Evolutionary conservation across 2,329 filamentous ascomycete genomes (phyloP).

Genomic region (Colletotrichum cordylinicola): DNA sequence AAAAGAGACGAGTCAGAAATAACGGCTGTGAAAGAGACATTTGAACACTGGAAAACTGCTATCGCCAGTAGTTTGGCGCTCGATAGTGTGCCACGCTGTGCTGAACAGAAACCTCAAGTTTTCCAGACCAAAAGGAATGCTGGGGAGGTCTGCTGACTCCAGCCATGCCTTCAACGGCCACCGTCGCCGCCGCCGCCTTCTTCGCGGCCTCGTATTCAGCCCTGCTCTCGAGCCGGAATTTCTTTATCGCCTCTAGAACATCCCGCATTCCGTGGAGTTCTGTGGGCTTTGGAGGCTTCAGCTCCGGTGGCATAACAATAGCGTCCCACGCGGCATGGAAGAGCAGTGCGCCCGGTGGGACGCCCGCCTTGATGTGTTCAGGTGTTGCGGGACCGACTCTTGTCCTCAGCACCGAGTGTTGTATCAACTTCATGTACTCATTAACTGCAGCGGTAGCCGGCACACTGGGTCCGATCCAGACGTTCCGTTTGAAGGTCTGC

Average conservation of each 20-base stretch:
- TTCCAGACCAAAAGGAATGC: slow-evolving; percentile 44
- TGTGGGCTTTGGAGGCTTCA: slow-evolving; percentile 31
- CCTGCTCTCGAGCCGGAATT: slow-evolving; percentile 39
- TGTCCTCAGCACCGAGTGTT: slow-evolving; percentile 38
- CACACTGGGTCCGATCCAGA: slow-evolving; percentile 54
- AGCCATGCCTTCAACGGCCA: slow-evolving; percentile 3
- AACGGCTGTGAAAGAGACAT: background rate
- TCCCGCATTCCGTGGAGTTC: slow-evolving; percentile 47
- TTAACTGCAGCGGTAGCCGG: slow-evolving; percentile 43
- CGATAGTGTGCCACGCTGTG: slow-evolving; percentile 21
- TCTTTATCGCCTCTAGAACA: slow-evolving; percentile 47
- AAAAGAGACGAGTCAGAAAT: background rate
- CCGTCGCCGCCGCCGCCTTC: background rate
- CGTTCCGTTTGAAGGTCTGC: slow-evolving; percentile 33
- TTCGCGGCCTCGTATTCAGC: slow-evolving; percentile 29
- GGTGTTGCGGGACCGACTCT: slow-evolving; percentile 52
- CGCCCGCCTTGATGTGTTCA: slow-evolving; percentile 55
- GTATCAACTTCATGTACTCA: slow-evolving; percentile 53
- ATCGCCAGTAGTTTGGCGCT: slow-evolving; percentile 16
- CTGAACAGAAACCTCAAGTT: slow-evolving; percentile 36
- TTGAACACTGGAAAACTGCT: background rate
- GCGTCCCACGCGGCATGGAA: slow-evolving; percentile 59
- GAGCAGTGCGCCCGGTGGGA: slow-evolving; percentile 48
- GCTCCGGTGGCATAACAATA: slow-evolving; percentile 43
- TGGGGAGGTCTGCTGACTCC: slow-evolving; percentile 18